A percentile compares a stretch with the other conserved stretches of the same genome.
These are phyloP conservation scores for Scenedesmus sp. DNA, from an alignment of 163 green algal genomes.

Conservation along the genomic window DNA sequence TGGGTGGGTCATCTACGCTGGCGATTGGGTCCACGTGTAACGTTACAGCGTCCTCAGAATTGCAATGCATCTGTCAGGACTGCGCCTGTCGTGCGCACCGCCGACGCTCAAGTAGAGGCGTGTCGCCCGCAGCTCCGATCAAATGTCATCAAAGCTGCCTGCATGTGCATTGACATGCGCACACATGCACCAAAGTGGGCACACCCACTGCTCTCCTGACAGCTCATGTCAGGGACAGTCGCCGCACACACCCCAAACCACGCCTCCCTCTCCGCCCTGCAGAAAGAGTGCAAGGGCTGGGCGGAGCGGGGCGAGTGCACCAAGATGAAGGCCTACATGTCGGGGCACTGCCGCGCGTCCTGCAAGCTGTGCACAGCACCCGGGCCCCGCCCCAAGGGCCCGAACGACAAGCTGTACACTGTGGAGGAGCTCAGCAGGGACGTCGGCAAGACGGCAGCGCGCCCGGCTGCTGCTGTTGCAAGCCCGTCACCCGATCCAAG, in stretches of 20 bases:
- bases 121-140: too few species aligned
- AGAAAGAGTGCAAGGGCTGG: slow-evolving; percentile 72
- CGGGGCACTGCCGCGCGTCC: slow-evolving; percentile 52
- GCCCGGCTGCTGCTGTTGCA: background rate
- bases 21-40: too few species aligned
- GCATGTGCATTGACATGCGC: too few species aligned
- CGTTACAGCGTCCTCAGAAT: too few species aligned
- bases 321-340: slow-evolving; percentile 75
- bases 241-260: background rate
- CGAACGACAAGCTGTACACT: background rate
- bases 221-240: too few species aligned
- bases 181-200: too few species aligned
- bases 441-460: slow-evolving; percentile 25
- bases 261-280: background rate
- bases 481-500: background rate
- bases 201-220: background rate
- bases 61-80: too few species aligned
- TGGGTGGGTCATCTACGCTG: too few species aligned
- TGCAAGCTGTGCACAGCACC: slow-evolving; percentile 52
- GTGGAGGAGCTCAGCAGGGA: slow-evolving; percentile 31
- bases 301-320: slow-evolving; percentile 69
- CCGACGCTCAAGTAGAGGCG: too few species aligned
- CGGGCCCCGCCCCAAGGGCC: background rate
- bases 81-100: too few species aligned
- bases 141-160: too few species aligned